Evolutionary conservation across 1,284 basidiomycete genomes (phyloP).

Genomic region (Hypsizygus ulmarius): DNA sequence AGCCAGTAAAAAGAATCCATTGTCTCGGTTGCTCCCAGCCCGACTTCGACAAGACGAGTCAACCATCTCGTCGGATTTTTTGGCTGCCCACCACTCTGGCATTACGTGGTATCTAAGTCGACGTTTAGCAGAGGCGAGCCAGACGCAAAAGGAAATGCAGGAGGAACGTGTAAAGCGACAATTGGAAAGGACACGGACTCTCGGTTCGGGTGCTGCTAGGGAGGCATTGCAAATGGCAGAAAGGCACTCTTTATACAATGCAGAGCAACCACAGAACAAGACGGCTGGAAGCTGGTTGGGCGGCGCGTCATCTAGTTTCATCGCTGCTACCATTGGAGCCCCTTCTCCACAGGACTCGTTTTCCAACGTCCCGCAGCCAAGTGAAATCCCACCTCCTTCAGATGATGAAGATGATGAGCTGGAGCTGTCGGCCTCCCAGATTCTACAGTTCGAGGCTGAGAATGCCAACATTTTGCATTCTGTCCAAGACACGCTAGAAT

Average conservation of each 20-base stretch:
- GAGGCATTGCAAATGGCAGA: constrained; percentile 48
- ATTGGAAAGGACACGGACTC: constrained; percentile 71
- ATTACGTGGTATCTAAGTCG: constrained; percentile 85
- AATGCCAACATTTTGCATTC: constrained; percentile 81
- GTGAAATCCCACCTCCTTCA: constrained; percentile 37
- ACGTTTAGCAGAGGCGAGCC: constrained; percentile 74
- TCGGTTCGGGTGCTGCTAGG: constrained; percentile 70
- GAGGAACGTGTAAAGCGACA: constrained; percentile 84
- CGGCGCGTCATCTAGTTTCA: constrained; percentile 55
- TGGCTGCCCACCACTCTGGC: constrained; percentile 79
- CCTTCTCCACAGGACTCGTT: constrained; percentile 32
- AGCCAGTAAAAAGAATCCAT: constrained; percentile 57
- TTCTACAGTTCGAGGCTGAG: constrained; percentile 88
- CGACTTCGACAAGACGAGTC: constrained; percentile 61
- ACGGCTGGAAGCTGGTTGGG: constrained; percentile 58
- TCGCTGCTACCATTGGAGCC: constrained; percentile 65
- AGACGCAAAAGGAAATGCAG: constrained; percentile 82
- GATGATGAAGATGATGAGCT: constrained; percentile 74
- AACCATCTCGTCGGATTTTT: constrained; percentile 60
- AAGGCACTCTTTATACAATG: constrained; percentile 20
- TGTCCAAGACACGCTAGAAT: constrained; percentile 80
- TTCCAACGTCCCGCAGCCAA: constrained; percentile 28
- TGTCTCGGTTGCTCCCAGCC: constrained; percentile 63
- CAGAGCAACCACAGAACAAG: constrained; percentile 24
- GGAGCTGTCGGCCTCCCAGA: constrained; percentile 79